phyloP scores from a whole-genome alignment of 352 stramenopile species.

The Peronospora belbahrii region DNA sequence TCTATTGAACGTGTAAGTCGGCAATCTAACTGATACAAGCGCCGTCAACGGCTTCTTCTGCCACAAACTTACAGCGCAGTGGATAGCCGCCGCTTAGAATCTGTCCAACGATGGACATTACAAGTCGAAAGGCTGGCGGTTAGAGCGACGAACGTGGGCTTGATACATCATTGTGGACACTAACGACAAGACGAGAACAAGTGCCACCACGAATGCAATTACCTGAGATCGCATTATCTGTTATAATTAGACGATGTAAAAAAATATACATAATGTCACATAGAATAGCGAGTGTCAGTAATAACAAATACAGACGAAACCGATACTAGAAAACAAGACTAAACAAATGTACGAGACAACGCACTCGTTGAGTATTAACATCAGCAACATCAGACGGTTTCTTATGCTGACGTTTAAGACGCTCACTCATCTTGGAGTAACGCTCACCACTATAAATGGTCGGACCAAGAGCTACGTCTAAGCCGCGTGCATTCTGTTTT shows the following conservation, averaged over 20 bases:
- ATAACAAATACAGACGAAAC: neutral
- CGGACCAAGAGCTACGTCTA: conserved; percentile 59
- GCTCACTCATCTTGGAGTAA: conserved; percentile 80
- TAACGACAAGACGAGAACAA: conserved; percentile 42
- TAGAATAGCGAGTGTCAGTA: neutral
- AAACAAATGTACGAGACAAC: conserved; percentile 1
- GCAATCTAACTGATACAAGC: neutral
- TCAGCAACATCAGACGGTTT: conserved; percentile 33
- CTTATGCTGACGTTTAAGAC: conserved; percentile 64
- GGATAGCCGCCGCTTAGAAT: neutral
- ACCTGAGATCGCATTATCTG: conserved; percentile 59
- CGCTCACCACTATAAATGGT: conserved; percentile 77
- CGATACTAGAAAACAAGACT: neutral
- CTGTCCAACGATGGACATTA: neutral
- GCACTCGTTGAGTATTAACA: conserved; percentile 31
- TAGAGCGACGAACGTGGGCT: conserved; percentile 25
- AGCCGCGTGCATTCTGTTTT: conserved; percentile 24
- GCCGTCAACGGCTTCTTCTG: conserved; percentile 12
- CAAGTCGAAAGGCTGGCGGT: conserved; percentile 20
- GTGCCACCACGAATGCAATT: conserved; percentile 47
- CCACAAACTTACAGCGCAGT: neutral
- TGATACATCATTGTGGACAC: conserved; percentile 57
- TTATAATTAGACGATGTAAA: neutral
- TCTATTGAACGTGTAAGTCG: conserved; percentile 17
- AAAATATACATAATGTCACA: too few relatives aligned